A percentile compares a stretch with the other conserved stretches of the same genome.
Conservation (phyloP, 78 protist species). For the Blattamonas nauphoetae region DNA sequence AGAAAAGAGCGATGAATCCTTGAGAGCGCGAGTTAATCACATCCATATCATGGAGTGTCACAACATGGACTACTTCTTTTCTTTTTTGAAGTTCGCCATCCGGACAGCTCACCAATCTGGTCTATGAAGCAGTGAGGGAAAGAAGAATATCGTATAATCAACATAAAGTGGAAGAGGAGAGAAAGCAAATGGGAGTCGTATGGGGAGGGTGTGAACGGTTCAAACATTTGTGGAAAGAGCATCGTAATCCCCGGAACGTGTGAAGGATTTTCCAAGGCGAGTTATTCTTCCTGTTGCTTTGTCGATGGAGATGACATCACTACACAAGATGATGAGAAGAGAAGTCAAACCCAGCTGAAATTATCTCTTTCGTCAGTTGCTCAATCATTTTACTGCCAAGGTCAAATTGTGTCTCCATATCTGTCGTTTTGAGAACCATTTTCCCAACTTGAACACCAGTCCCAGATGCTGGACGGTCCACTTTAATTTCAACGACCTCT, state of each 20-base stretch:
- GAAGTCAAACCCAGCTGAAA: slow-evolving; percentile 43
- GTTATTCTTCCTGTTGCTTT: slow-evolving; percentile 89
- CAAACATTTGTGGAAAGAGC: slow-evolving; percentile 60
- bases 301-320: slow-evolving; percentile 92
- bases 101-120: slow-evolving; percentile 78
- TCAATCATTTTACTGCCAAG: slow-evolving; percentile 97
- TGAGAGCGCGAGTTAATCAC: slow-evolving; percentile 91
- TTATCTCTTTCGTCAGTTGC: slow-evolving; percentile 84
- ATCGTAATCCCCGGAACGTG: slow-evolving; percentile 84
- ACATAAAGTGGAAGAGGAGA: neutral
- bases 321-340: neutral
- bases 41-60: slow-evolving; percentile 92
- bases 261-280: slow-evolving; percentile 82
- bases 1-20: slow-evolving; percentile 87
- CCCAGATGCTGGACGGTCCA: slow-evolving; percentile 50
- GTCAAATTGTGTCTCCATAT: slow-evolving; percentile 97
- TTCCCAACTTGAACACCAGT: slow-evolving; percentile 72
- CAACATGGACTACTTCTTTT: slow-evolving; percentile 83
- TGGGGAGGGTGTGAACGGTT: neutral
- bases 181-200: neutral
- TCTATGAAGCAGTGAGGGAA: neutral
- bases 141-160: neutral
- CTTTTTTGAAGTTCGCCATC: slow-evolving; percentile 86
- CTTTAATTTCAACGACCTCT: slow-evolving; percentile 86
- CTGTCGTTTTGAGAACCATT: slow-evolving; percentile 96